These are phyloP conservation scores for Syzygium grande DNA, from an alignment of 345 rosid genomes.

Conservation along the genomic window DNA sequence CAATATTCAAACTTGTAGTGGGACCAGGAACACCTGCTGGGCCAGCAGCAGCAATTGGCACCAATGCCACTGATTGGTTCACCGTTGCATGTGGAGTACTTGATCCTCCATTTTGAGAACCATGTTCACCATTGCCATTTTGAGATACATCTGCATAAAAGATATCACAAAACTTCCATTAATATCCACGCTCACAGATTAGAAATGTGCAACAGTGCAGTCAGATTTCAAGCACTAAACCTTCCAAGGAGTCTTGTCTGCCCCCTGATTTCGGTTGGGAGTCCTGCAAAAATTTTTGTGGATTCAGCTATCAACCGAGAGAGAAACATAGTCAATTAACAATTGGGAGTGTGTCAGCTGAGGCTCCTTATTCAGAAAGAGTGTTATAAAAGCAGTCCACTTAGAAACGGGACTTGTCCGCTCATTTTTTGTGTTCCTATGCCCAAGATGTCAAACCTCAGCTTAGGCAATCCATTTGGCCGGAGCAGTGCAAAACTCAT, in stretches of 20 bases:
- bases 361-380: not conserved
- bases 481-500: not conserved
- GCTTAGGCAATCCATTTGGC: not conserved
- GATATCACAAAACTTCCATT: not conserved
- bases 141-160: slow-evolving; percentile 52
- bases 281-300: slow-evolving; percentile 30
- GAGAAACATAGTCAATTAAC: not conserved
- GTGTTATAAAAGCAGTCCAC: not conserved
- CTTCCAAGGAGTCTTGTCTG: slow-evolving; percentile 64
- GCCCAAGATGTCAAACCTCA: not conserved
- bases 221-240: slow-evolving; percentile 21
- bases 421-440: not conserved
- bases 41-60: slow-evolving; percentile 59
- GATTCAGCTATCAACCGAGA: not conserved
- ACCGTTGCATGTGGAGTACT: slow-evolving; percentile 33
- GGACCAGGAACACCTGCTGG: slow-evolving; percentile 68
- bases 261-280: slow-evolving; percentile 74
- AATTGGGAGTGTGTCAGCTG: not conserved
- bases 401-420: not conserved
- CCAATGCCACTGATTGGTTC: slow-evolving; percentile 41
- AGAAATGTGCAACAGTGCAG: not conserved
- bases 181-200: not conserved
- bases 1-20: slow-evolving; percentile 87
- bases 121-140: slow-evolving; percentile 63
- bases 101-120: slow-evolving; percentile 59